A percentile compares a stretch with the other conserved stretches of the same genome.
Conservation (phyloP, 2,329 filamentous ascomycete genomes). For the Exophiala sp. region DNA sequence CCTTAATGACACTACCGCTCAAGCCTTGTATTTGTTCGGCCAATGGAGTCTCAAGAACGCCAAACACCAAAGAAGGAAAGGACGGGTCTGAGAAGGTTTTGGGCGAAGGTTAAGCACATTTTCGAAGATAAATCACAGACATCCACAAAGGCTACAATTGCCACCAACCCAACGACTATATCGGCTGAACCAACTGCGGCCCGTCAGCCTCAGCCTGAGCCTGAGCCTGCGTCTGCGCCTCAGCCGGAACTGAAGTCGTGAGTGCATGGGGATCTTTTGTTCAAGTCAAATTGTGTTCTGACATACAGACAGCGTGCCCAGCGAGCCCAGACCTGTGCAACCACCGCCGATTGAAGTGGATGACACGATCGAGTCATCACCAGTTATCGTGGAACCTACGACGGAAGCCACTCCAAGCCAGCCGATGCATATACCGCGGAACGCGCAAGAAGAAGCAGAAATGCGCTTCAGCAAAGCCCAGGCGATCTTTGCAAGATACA, state of each 20-base stretch:
- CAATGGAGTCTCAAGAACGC: conserved; percentile 14
- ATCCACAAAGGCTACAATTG: background rate
- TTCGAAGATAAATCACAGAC: conserved; percentile 13
- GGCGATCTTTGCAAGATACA: conserved; percentile 44
- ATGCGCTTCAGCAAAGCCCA: conserved; percentile 42
- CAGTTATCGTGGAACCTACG: background rate
- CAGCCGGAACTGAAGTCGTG: background rate
- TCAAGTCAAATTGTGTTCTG: background rate
- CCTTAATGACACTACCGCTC: conserved; percentile 9
- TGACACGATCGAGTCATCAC: conserved; percentile 6
- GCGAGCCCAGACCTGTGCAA: background rate
- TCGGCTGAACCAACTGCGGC: background rate
- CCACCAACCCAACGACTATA: conserved; percentile 1
- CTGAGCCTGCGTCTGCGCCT: background rate
- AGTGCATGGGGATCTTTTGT: background rate
- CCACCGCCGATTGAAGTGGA: conserved; percentile 15
- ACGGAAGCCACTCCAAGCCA: background rate
- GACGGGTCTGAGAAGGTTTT: conserved; percentile 24
- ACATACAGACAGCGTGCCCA: background rate
- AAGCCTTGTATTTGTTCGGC: conserved; percentile 6
- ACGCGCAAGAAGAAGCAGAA: conserved; percentile 11
- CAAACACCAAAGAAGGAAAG: conserved; percentile 19
- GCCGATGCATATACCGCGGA: background rate
- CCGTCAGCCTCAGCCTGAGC: background rate
- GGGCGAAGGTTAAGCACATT: conserved; percentile 21